phyloP scores from a whole-genome alignment of 345 rosid genomes.

The Rhizophora mangle region DNA sequence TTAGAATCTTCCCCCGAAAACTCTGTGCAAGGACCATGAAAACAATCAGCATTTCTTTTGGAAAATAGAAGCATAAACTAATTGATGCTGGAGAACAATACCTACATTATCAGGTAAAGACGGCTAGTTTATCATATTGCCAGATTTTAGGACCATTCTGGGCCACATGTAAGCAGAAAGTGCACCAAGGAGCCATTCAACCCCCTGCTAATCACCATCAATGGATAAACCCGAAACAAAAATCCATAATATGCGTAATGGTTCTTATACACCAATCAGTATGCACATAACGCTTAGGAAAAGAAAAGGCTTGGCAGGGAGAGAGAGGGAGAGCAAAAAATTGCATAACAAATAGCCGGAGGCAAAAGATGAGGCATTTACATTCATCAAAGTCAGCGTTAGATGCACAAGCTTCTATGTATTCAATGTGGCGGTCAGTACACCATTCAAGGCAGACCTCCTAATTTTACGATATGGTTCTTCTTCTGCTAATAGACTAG shows the following conservation, averaged over 20 bases:
- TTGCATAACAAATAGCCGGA: background rate
- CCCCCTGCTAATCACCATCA: slow-evolving; percentile 91
- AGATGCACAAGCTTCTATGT: slow-evolving; percentile 85
- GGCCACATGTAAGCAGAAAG: slow-evolving; percentile 99
- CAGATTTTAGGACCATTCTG: slow-evolving; percentile 82
- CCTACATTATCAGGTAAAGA: slow-evolving; percentile 23
- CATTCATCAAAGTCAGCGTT: slow-evolving; percentile 78
- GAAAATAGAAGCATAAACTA: slow-evolving; percentile 3
- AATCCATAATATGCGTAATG: background rate
- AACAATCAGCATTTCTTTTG: slow-evolving; percentile 18
- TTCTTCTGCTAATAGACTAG: slow-evolving; percentile 50
- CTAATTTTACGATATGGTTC: slow-evolving; percentile 47
- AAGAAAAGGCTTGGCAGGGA: background rate
- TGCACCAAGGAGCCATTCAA: slow-evolving; percentile 80
- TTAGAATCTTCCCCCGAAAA: slow-evolving; percentile 84
- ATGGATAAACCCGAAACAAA: slow-evolving; percentile 52
- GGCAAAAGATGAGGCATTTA: slow-evolving; percentile 27
- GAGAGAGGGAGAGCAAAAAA: no score
- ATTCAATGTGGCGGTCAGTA: slow-evolving; percentile 61
- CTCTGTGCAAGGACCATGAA: slow-evolving; percentile 39
- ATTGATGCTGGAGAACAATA: background rate
- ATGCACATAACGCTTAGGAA: background rate
- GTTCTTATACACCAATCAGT: no score
- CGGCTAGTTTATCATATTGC: slow-evolving; percentile 57
- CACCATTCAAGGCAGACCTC: slow-evolving; percentile 80